Conservation (phyloP, 805 yeast genomes). For the Crinitomyces ghanaensis region DNA sequence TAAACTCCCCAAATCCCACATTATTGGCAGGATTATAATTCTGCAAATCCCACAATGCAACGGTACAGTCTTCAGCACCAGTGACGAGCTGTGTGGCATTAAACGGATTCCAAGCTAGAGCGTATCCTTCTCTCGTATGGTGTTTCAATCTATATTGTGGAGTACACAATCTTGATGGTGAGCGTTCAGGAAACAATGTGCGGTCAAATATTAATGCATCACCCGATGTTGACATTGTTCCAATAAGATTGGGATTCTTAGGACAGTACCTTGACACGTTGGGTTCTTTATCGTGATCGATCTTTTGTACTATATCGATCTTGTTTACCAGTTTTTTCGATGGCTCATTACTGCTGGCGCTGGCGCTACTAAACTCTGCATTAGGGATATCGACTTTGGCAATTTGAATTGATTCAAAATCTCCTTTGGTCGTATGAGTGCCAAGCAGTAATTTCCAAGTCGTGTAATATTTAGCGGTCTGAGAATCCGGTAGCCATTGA, state of each 20-base stretch:
- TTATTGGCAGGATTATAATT: neutral
- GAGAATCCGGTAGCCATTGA: constrained; percentile 48
- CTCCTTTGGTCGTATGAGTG: constrained; percentile 49
- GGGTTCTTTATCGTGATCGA: constrained; percentile 60
- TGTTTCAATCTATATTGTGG: constrained; percentile 13
- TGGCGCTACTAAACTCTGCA: constrained; percentile 8
- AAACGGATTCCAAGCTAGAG: constrained; percentile 53
- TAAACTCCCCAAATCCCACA: too few relatives aligned
- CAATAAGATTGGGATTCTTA: constrained; percentile 34
- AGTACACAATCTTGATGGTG: constrained; percentile 1
- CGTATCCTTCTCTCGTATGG: constrained; percentile 60
- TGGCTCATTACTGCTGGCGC: too few relatives aligned
- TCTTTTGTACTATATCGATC: constrained; percentile 33
- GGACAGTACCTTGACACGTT: constrained; percentile 50
- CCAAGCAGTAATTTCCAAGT: constrained; percentile 46
- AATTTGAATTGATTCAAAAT: constrained; percentile 35
- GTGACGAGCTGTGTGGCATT: constrained; percentile 39
- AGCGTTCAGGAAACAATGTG: constrained; percentile 40
- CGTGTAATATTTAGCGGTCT: constrained; percentile 18
- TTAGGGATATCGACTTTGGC: constrained; percentile 29
- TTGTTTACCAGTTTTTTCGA: constrained; percentile 16
- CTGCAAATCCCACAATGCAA: constrained; percentile 65
- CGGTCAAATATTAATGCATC: constrained; percentile 23
- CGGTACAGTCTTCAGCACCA: constrained; percentile 58
- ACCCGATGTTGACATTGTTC: constrained; percentile 41